phyloP scores from a whole-genome alignment of 2,329 filamentous ascomycete genomes.

The Colletotrichum magnum region DNA sequence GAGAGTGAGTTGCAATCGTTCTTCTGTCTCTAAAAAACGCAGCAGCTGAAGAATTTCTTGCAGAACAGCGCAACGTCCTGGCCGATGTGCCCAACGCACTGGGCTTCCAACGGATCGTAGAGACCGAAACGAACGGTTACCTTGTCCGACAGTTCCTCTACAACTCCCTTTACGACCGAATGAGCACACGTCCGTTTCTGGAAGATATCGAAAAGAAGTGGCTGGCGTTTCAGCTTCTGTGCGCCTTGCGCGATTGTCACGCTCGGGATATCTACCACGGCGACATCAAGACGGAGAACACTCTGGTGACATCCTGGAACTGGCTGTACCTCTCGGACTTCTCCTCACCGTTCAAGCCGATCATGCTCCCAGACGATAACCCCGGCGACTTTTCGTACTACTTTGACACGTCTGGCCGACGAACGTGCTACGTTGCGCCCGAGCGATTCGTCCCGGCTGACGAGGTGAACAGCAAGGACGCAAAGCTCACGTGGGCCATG shows the following conservation, averaged over 20 bases:
- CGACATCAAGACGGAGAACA: slow-evolving; percentile 98
- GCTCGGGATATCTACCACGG: slow-evolving; percentile 91
- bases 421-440: slow-evolving; percentile 95
- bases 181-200: slow-evolving; percentile 95
- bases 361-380: slow-evolving; percentile 94
- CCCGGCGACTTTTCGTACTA: slow-evolving; percentile 98
- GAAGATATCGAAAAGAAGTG: slow-evolving; percentile 99
- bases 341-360: slow-evolving; percentile 94
- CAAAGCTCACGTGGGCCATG: slow-evolving; percentile 90
- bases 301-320: slow-evolving; percentile 98
- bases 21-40: not conserved
- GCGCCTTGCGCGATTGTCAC: slow-evolving; percentile 93
- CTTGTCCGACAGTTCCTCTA: slow-evolving; percentile 96
- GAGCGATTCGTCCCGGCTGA: slow-evolving; percentile 87
- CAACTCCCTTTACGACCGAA: slow-evolving; percentile 95
- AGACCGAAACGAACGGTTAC: slow-evolving; percentile 92
- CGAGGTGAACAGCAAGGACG: slow-evolving; percentile 71
- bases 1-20: slow-evolving; percentile 64
- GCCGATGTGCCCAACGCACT: slow-evolving; percentile 91
- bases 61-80: slow-evolving; percentile 85
- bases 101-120: slow-evolving; percentile 89
- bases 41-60: slow-evolving; percentile 24
- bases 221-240: slow-evolving; percentile 95
- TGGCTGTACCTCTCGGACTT: slow-evolving; percentile 99
- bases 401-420: slow-evolving; percentile 91